Evolutionary conservation across 2,329 filamentous ascomycete species (phyloP).

Genomic region (Exophiala sp.): DNA sequence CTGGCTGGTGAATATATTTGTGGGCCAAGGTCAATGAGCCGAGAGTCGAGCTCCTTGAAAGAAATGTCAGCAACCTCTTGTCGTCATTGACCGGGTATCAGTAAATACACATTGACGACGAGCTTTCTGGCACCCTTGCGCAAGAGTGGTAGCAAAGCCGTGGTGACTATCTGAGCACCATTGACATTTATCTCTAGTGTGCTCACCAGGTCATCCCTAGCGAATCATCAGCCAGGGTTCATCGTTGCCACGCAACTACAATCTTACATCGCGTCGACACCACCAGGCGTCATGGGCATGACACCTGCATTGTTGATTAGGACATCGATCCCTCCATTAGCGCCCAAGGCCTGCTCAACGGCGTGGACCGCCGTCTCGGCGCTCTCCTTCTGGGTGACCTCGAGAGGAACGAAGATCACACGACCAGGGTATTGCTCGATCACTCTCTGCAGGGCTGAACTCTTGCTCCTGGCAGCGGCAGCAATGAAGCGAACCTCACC

Average conservation of each 20-base stretch:
- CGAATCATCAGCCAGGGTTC: too few relatives aligned
- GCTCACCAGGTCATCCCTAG: constrained; percentile 33
- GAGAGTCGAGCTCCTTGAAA: constrained; percentile 42
- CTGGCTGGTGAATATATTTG: not conserved
- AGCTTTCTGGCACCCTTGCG: constrained; percentile 40
- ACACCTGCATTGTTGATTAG: constrained; percentile 47
- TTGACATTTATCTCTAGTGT: constrained; percentile 44
- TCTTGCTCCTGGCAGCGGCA: constrained; percentile 37
- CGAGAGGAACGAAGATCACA: constrained; percentile 36
- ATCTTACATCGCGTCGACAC: constrained; percentile 15
- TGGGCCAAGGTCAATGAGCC: not conserved
- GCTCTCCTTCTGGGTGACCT: constrained; percentile 35
- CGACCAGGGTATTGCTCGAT: constrained; percentile 31
- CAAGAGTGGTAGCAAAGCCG: constrained; percentile 39
- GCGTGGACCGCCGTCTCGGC: constrained; percentile 35
- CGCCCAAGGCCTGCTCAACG: constrained; percentile 35
- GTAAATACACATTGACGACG: constrained; percentile 43
- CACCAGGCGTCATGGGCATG: constrained; percentile 5
- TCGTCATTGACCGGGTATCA: not conserved
- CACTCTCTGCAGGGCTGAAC: constrained; percentile 34
- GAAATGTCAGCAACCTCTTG: constrained; percentile 23
- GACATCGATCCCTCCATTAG: constrained; percentile 42
- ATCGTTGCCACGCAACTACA: not conserved
- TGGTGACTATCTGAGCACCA: constrained; percentile 39
- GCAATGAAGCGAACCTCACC: constrained; percentile 40